phyloP scores from a whole-genome alignment of 2,329 filamentous ascomycete species.

The Cryphonectria parasitica region DNA sequence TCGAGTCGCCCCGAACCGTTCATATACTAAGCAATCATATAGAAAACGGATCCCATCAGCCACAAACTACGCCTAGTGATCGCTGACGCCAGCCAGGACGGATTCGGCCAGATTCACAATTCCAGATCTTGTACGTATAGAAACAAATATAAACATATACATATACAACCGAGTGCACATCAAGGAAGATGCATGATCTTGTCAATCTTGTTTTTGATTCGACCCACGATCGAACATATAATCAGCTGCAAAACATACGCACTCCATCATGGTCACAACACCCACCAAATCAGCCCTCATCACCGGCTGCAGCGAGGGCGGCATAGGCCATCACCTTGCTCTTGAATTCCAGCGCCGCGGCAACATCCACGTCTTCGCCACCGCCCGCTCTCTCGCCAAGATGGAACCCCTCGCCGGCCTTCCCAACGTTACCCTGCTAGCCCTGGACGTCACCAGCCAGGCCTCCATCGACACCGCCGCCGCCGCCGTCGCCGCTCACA shows the following conservation, averaged over 20 bases:
- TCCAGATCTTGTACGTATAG: neutral
- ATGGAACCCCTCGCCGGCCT: conserved; percentile 32
- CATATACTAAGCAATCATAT: neutral
- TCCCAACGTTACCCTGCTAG: conserved; percentile 29
- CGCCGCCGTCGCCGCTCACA: neutral
- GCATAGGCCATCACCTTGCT: conserved; percentile 38
- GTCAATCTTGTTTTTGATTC: neutral
- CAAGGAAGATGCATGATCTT: neutral
- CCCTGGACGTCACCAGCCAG: conserved; percentile 39
- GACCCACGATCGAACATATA: too few species aligned
- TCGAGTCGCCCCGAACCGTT: neutral
- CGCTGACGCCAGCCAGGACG: conserved; percentile 8
- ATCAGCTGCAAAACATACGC: neutral
- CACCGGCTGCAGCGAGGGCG: conserved; percentile 41
- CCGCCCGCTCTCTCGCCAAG: conserved; percentile 37
- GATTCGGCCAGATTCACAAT: neutral
- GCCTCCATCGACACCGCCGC: conserved; percentile 35
- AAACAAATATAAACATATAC: neutral
- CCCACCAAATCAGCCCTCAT: conserved; percentile 35
- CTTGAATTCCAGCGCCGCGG: conserved; percentile 36
- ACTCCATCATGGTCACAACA: neutral
- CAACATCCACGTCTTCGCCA: conserved; percentile 37
- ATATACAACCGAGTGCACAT: too few species aligned
- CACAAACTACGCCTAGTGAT: neutral
- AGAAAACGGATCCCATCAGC: neutral